Conservation (phyloP, 176 grass and related monocot species). For the Bonia amplexicaulis region DNA sequence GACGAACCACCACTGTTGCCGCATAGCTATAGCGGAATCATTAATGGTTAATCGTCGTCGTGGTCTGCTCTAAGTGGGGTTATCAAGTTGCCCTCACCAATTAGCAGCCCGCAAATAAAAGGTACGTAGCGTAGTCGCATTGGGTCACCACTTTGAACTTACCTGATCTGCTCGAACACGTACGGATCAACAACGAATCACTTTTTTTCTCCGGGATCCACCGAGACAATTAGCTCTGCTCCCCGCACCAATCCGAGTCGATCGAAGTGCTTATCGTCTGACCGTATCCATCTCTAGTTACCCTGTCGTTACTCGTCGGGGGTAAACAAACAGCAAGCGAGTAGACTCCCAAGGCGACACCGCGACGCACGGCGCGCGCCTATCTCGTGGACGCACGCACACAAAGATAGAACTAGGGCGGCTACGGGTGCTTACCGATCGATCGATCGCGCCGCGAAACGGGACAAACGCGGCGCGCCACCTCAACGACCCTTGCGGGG, state of each 20-base stretch:
- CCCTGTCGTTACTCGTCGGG: not conserved
- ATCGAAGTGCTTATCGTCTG: not conserved
- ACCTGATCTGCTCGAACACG: conserved; percentile 42
- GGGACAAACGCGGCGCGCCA: conserved; percentile 40
- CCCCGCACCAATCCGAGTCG: not conserved
- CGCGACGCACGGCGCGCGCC: not conserved
- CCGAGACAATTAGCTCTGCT: conserved; percentile 26
- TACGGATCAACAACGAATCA: not conserved
- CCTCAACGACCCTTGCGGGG: conserved; percentile 23
- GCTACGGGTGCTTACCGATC: not conserved
- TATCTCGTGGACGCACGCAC: not conserved
- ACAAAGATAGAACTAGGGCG: not conserved
- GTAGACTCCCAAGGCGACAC: not conserved
- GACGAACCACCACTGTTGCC: not conserved
- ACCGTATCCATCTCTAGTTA: not conserved
- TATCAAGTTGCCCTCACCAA: not conserved
- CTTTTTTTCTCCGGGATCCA: not conserved
- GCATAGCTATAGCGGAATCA: not conserved
- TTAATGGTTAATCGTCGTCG: not conserved
- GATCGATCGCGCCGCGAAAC: not conserved
- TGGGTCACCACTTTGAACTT: conserved; percentile 20
- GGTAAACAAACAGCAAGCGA: not conserved
- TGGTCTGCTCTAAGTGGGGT: not conserved
- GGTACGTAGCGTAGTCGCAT: not conserved
- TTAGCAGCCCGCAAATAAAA: not conserved